Percentiles rank a stretch among this genome's conserved stretches.
These are phyloP conservation scores for Aspergillus sp. DNA, from an alignment of 2,329 filamentous ascomycete species.

Conservation along the genomic window DNA sequence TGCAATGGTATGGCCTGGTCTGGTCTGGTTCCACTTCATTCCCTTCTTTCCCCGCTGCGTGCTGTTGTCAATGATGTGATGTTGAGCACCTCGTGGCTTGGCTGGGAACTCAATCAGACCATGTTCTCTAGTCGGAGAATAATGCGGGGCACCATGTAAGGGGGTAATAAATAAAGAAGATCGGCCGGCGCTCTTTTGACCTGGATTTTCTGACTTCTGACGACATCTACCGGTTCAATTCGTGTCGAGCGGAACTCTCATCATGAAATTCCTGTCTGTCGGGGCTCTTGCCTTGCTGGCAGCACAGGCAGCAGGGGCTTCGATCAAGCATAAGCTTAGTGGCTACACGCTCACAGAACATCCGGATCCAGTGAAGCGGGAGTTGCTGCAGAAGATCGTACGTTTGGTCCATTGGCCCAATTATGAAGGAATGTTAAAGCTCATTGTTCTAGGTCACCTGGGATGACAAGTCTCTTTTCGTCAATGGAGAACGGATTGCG, in stretches of 20 bases:
- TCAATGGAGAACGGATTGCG: constrained; percentile 68
- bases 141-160: not conserved
- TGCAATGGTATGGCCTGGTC: too few species aligned
- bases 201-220: not conserved
- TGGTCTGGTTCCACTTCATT: not conserved
- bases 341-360: constrained; percentile 47
- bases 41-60: not conserved
- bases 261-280: constrained; percentile 41
- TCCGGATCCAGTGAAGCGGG: constrained; percentile 43
- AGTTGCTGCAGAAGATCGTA: constrained; percentile 57
- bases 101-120: not conserved
- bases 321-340: constrained; percentile 51
- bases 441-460: constrained; percentile 56
- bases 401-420: not conserved
- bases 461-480: constrained; percentile 69
- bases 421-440: not conserved
- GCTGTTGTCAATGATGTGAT: not conserved
- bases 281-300: constrained; percentile 40
- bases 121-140: not conserved
- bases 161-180: not conserved
- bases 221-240: not conserved
- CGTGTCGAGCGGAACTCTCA: not conserved
- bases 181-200: not conserved
- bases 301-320: constrained; percentile 46
- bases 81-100: not conserved